Percentiles rank a stretch among this genome's conserved stretches.
Evolutionary conservation across 2,329 filamentous ascomycete genomes (phyloP).

Genomic region (Rasamsonia emersonii): DNA sequence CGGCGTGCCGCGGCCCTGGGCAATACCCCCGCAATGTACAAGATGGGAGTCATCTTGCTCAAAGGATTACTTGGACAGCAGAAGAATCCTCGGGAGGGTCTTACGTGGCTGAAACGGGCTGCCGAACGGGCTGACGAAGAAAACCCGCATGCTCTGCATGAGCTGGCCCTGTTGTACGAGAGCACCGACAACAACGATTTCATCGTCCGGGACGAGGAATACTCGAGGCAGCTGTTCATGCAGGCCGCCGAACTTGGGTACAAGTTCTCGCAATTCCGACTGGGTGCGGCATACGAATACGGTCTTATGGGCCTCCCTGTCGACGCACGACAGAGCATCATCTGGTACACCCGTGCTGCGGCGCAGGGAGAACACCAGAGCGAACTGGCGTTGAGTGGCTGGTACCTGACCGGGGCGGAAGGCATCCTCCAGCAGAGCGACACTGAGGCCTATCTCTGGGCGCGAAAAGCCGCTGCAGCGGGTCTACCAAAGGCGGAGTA

Average conservation of each 20-base stretch:
- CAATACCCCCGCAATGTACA: slow-evolving; percentile 94
- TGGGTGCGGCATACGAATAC: slow-evolving; percentile 85
- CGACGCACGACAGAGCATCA: slow-evolving; percentile 75
- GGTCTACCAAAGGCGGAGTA: slow-evolving; percentile 92
- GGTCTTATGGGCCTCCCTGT: slow-evolving; percentile 74
- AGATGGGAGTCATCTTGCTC: slow-evolving; percentile 90
- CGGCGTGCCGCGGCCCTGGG: slow-evolving; percentile 83
- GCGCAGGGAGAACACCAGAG: slow-evolving; percentile 90
- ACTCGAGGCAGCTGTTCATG: slow-evolving; percentile 72
- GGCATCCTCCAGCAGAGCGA: slow-evolving; percentile 86
- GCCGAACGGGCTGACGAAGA: slow-evolving; percentile 79
- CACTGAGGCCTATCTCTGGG: slow-evolving; percentile 95
- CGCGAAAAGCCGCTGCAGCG: slow-evolving; percentile 79
- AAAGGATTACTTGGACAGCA: slow-evolving; percentile 88
- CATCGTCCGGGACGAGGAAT: slow-evolving; percentile 70
- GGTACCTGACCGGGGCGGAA: slow-evolving; percentile 88
- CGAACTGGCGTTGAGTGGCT: slow-evolving; percentile 75
- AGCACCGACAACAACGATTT: slow-evolving; percentile 53
- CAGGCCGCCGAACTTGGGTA: slow-evolving; percentile 84
- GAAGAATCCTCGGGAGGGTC: slow-evolving; percentile 72
- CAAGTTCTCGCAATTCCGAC: slow-evolving; percentile 86
- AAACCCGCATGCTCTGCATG: slow-evolving; percentile 91
- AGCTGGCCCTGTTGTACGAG: slow-evolving; percentile 60
- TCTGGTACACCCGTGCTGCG: slow-evolving; percentile 88
- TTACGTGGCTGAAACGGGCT: slow-evolving; percentile 87